phyloP scores from a whole-genome alignment of 2,329 filamentous ascomycete species.

The Pleurostoma richardsiae region DNA sequence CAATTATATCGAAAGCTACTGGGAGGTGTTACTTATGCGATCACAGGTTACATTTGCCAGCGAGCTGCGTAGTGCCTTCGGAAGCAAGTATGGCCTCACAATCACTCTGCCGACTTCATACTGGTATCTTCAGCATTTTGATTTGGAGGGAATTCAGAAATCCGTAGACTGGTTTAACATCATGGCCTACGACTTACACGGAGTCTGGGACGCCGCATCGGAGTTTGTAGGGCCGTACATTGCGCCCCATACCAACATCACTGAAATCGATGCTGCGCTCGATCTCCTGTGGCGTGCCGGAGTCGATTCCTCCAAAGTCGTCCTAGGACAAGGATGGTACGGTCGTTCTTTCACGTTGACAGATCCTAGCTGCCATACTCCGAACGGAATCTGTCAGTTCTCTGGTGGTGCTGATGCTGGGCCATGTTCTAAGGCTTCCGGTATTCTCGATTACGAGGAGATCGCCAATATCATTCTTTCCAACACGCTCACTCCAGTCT shows the following conservation, averaged over 20 bases:
- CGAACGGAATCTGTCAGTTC: constrained; percentile 15
- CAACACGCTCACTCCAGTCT: constrained; percentile 10
- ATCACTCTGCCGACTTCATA: constrained; percentile 28
- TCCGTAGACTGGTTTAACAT: constrained; percentile 31
- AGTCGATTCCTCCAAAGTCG: constrained; percentile 33
- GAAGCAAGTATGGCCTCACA: constrained; percentile 31
- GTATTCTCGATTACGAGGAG: constrained; percentile 23
- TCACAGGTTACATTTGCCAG: constrained; percentile 14
- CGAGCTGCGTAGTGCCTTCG: constrained; percentile 28
- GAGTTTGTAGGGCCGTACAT: constrained; percentile 22
- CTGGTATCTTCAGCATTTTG: constrained; percentile 31
- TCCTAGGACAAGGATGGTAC: constrained; percentile 41
- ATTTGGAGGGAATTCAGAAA: constrained; percentile 26
- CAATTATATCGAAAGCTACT: background rate
- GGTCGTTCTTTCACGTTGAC: constrained; percentile 35
- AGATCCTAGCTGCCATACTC: constrained; percentile 16
- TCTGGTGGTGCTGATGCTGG: constrained; percentile 17
- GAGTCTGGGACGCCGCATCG: constrained; percentile 30
- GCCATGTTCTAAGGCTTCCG: constrained; percentile 17
- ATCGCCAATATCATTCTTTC: constrained; percentile 21
- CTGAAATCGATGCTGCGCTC: constrained; percentile 30
- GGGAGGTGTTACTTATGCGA: too few species aligned
- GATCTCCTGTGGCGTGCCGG: constrained; percentile 34
- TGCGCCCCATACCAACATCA: constrained; percentile 33
- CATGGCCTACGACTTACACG: constrained; percentile 36